A percentile compares a stretch with the other conserved stretches of the same genome.
phyloP scores from a whole-genome alignment of 495 filamentous ascomycete species.

The Penicillium pancosmium region DNA sequence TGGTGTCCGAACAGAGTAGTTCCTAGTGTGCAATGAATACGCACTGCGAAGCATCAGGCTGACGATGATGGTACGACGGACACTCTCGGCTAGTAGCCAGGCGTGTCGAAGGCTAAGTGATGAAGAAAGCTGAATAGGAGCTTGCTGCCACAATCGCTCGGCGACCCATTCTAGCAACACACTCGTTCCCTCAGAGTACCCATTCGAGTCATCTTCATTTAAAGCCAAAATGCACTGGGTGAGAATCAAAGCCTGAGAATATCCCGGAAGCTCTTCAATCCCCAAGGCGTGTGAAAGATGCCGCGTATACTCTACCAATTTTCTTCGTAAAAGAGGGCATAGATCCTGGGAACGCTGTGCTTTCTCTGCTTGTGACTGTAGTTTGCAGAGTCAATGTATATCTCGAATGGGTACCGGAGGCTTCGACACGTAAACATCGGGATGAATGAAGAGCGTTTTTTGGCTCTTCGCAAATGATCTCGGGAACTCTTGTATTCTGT shows the following conservation, averaged over 20 bases:
- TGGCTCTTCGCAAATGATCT: constrained; percentile 18
- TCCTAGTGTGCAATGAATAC: constrained; percentile 41
- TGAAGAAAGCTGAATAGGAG: constrained; percentile 26
- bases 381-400: constrained; percentile 24
- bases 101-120: constrained; percentile 36
- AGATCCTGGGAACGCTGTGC: constrained; percentile 12
- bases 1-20: constrained; percentile 42
- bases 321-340: constrained; percentile 29
- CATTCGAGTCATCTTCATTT: constrained; percentile 20
- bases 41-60: constrained; percentile 38
- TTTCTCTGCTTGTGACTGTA: constrained; percentile 18
- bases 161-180: constrained; percentile 25
- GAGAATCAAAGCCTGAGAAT: constrained; percentile 39
- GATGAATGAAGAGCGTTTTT: constrained; percentile 42
- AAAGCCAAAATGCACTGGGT: constrained; percentile 40
- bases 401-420: constrained; percentile 36
- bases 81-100: constrained; percentile 51
- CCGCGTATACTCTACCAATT: constrained; percentile 18
- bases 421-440: constrained; percentile 29
- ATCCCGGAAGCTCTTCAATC: constrained; percentile 41
- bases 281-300: constrained; percentile 21
- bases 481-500: constrained; percentile 25
- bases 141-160: constrained; percentile 29
- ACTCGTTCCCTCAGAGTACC: constrained; percentile 27
- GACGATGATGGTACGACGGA: constrained; percentile 47